Percentiles rank a stretch among this genome's conserved stretches.
These are phyloP conservation scores for Anethum foeniculum DNA, from an alignment of 140 eudicot species.

Conservation along the genomic window DNA sequence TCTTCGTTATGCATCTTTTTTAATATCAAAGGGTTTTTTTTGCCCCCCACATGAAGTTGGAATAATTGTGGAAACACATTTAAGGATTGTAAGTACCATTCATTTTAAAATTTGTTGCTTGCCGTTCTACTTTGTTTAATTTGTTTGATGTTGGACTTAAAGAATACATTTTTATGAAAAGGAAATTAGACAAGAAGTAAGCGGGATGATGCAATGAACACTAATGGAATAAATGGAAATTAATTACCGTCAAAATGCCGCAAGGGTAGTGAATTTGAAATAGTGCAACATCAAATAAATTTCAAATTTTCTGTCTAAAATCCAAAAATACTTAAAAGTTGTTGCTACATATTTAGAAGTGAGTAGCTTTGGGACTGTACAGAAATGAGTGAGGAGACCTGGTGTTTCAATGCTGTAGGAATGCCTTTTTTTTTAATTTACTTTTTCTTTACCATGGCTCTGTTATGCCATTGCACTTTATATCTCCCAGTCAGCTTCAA, in stretches of 20 bases:
- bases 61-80: conserved; percentile 63
- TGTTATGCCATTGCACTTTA: not conserved
- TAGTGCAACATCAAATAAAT: not conserved
- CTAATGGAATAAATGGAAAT: not conserved
- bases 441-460: not conserved
- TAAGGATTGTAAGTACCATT: conserved; percentile 62
- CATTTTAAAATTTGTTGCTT: conserved; percentile 5
- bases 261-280: not conserved
- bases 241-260: not conserved
- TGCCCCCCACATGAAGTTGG: conserved; percentile 69
- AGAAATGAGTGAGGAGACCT: not conserved
- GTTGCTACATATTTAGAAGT: not conserved
- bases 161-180: not conserved
- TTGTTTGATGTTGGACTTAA: not conserved
- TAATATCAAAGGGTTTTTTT: conserved; percentile 76
- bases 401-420: not conserved
- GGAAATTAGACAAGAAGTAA: not conserved
- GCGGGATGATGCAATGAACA: not conserved
- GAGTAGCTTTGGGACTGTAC: not conserved
- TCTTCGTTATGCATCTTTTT: conserved; percentile 73
- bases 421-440: not conserved
- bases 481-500: not conserved
- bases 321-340: not conserved
- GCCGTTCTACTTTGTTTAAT: conserved; percentile 8
- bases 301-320: not conserved